A percentile compares a stretch with the other conserved stretches of the same genome.
phyloP scores from a whole-genome alignment of 306 rosid species.

The Casuarina glauca region DNA sequence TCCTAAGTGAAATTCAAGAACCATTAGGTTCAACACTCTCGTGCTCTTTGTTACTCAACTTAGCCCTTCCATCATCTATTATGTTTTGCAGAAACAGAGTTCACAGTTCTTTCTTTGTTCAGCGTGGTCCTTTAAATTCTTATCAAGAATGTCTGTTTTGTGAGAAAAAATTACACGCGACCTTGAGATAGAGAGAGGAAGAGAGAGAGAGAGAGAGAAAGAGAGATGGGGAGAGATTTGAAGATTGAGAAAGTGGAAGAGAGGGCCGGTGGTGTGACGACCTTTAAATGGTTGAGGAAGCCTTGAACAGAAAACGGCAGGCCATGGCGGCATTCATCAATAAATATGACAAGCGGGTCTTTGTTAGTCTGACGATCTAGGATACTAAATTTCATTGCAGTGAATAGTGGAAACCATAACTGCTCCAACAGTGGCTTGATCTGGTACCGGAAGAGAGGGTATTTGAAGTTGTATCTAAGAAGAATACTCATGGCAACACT shows the following conservation, averaged over 20 bases:
- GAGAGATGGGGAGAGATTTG: no score
- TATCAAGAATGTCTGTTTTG: no score
- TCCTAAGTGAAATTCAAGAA: no score
- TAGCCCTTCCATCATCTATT: no score
- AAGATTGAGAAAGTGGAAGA: neutral
- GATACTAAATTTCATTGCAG: conserved; percentile 14
- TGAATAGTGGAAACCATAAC: neutral
- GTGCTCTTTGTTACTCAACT: no score
- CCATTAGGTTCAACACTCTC: no score
- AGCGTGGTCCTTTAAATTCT: no score
- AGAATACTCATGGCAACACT: neutral
- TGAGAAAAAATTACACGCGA: neutral
- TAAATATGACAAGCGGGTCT: neutral
- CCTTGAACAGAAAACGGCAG: neutral
- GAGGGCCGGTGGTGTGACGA: neutral
- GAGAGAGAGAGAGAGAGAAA: neutral
- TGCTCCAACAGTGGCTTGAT: neutral
- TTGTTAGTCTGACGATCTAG: neutral
- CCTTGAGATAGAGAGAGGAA: no score
- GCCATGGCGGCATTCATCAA: neutral
- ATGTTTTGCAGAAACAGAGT: no score
- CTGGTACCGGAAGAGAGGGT: neutral
- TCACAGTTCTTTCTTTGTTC: no score
- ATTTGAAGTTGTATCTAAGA: no score
- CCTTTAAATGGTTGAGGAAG: neutral